Conservation (phyloP, 2,329 filamentous ascomycete species). For the Arachnomyces sp. region DNA sequence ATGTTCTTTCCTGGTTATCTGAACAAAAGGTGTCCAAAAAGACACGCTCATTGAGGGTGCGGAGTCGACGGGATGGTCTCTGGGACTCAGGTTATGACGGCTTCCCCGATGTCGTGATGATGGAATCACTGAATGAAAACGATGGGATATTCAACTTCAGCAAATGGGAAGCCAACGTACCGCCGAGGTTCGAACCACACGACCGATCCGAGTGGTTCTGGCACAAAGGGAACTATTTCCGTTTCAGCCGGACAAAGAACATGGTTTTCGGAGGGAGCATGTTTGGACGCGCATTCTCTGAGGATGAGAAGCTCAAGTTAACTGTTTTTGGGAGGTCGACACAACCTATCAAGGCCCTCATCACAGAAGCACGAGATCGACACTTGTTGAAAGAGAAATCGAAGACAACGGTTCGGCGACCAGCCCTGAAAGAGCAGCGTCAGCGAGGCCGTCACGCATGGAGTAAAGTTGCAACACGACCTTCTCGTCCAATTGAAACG, state of each 20-base stretch:
- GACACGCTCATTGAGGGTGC: conserved; percentile 49
- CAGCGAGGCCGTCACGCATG: conserved; percentile 11
- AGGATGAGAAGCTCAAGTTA: conserved; percentile 38
- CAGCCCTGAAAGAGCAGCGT: conserved; percentile 33
- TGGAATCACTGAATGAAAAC: conserved; percentile 13
- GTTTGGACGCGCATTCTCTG: conserved; percentile 15
- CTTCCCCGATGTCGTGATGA: conserved; percentile 12
- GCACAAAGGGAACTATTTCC: conserved; percentile 35
- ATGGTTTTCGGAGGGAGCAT: conserved; percentile 2
- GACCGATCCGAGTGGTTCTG: conserved; percentile 40
- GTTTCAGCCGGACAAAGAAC: conserved; percentile 30
- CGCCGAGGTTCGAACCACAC: conserved; percentile 44
- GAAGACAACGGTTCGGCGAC: conserved; percentile 41
- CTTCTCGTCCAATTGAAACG: conserved; percentile 60
- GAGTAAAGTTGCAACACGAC: conserved; percentile 14
- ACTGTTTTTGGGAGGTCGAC: conserved; percentile 43
- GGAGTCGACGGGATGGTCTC: conserved; percentile 48
- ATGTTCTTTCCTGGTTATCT: conserved; percentile 55
- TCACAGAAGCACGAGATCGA: conserved; percentile 39
- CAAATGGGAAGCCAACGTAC: conserved; percentile 41
- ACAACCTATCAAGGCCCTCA: conserved; percentile 41
- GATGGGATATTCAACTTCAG: conserved; percentile 43
- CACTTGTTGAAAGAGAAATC: conserved; percentile 34
- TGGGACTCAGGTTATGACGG: conserved; percentile 40
- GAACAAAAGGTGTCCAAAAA: conserved; percentile 45